Conservation (phyloP, 1,139 yeast species). For the Diutina rugosa region DNA sequence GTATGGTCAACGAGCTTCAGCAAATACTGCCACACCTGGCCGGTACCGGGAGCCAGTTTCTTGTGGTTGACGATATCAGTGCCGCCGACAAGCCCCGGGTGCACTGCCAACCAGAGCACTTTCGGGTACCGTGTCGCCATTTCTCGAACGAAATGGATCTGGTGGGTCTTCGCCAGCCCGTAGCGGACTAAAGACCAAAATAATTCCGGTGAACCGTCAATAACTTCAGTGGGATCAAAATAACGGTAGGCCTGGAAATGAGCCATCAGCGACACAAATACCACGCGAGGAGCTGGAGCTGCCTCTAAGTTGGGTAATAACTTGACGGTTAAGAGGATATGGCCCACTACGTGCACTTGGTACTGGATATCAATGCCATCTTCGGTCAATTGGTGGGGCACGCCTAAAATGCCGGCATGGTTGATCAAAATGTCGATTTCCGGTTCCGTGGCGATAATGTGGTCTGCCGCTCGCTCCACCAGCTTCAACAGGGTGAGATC, state of each 20-base stretch:
- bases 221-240: constrained; percentile 9
- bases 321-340: constrained; percentile 18
- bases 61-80: constrained; percentile 22
- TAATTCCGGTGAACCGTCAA: constrained; percentile 14
- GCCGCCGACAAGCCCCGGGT: constrained; percentile 27
- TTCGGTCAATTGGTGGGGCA: constrained; percentile 20
- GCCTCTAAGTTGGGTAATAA: constrained; percentile 17
- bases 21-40: constrained; percentile 10
- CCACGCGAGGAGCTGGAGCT: constrained; percentile 17
- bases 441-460: constrained; percentile 13
- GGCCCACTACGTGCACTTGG: constrained; percentile 27
- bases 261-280: constrained; percentile 21
- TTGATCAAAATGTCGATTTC: constrained; percentile 22
- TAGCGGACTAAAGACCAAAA: constrained; percentile 21
- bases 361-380: constrained; percentile 29
- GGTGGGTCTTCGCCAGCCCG: constrained; percentile 21
- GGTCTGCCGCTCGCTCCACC: constrained; percentile 18
- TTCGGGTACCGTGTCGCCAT: constrained; percentile 18
- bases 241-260: constrained; percentile 15
- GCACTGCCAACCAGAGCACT: constrained; percentile 21
- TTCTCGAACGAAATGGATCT: constrained; percentile 18
- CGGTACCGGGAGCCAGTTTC: constrained; percentile 15
- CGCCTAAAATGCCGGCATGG: constrained; percentile 33
- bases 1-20: constrained; percentile 5
- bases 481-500: constrained; percentile 22